Evolutionary conservation across 495 filamentous ascomycete species (phyloP).

Genomic region (Tuber melanosporum): DNA sequence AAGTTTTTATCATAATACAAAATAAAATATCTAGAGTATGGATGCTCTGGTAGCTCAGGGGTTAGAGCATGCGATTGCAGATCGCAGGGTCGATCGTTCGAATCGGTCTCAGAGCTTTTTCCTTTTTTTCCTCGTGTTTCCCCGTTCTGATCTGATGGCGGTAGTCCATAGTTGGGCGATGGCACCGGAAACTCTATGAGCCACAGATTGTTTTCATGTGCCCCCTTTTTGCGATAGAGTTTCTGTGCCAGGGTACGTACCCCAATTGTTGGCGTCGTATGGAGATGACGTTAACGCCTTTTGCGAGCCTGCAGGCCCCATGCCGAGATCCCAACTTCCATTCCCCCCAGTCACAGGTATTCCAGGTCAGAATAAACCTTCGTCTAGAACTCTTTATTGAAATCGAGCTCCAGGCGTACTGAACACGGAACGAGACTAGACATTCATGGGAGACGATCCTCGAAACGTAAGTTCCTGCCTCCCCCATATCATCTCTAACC

Average conservation of each 20-base stretch:
- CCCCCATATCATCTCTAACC: not conserved
- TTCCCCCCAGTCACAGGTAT: not conserved
- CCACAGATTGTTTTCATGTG: not conserved
- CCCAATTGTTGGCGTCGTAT: not conserved
- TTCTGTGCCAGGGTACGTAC: not conserved
- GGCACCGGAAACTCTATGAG: not conserved
- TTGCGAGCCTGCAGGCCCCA: too few relatives aligned
- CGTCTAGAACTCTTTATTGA: not conserved
- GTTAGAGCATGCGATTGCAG: conserved; percentile 36
- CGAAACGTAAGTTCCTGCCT: not conserved
- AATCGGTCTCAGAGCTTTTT: conserved; percentile 33
- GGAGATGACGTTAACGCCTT: not conserved
- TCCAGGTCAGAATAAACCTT: not conserved
- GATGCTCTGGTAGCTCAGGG: conserved; percentile 31
- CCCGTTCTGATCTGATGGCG: not conserved
- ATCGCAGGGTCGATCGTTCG: conserved; percentile 34
- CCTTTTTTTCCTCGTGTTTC: not conserved
- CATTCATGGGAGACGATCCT: not conserved
- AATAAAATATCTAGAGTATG: not conserved
- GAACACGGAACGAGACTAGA: not conserved
- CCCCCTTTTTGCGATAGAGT: not conserved
- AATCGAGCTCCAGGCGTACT: not conserved
- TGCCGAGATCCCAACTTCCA: not conserved
- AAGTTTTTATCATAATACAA: not conserved
- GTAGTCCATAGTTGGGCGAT: not conserved